A percentile compares a stretch with the other conserved stretches of the same genome.
phyloP scores from a whole-genome alignment of 1,284 basidiomycete species.

The Malassezia nana region DNA sequence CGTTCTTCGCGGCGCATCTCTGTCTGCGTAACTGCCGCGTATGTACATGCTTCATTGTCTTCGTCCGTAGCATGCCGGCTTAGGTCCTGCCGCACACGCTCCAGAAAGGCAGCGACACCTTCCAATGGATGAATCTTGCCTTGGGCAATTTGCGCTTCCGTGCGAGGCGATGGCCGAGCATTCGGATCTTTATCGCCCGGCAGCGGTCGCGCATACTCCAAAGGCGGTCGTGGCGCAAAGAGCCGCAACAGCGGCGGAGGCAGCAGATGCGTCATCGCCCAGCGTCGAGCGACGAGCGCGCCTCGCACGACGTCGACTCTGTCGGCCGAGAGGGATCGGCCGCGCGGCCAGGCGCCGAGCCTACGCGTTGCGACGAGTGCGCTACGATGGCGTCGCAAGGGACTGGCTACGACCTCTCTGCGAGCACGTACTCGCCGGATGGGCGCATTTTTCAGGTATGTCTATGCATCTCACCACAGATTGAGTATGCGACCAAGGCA shows the following conservation, averaged over 20 bases:
- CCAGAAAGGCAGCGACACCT: constrained; percentile 35
- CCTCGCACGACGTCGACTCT: not conserved
- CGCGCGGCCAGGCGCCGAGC: too few relatives aligned
- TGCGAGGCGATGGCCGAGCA: constrained; percentile 18
- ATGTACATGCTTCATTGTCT: constrained; percentile 22
- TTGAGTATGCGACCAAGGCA: constrained; percentile 96
- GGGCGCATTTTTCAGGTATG: constrained; percentile 80
- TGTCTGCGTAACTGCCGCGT: constrained; percentile 24
- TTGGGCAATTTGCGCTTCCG: constrained; percentile 7
- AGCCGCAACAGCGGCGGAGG: constrained; percentile 43
- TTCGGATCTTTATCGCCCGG: constrained; percentile 27
- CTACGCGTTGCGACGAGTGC: too few relatives aligned
- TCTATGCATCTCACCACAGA: constrained; percentile 49
- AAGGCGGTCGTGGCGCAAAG: constrained; percentile 36
- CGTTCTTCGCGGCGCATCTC: constrained; percentile 30
- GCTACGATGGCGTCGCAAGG: constrained; percentile 82
- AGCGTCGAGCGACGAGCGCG: not conserved
- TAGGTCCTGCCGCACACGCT: constrained; percentile 32
- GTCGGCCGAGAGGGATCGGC: not conserved
- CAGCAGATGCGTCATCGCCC: constrained; percentile 41
- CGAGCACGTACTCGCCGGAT: constrained; percentile 96
- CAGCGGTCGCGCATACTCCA: constrained; percentile 27
- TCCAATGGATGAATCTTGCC: constrained; percentile 28
- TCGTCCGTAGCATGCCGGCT: constrained; percentile 36
- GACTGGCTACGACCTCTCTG: constrained; percentile 95